phyloP scores from a whole-genome alignment of 257 asterid species.

The Nicotiana obtusifolia region DNA sequence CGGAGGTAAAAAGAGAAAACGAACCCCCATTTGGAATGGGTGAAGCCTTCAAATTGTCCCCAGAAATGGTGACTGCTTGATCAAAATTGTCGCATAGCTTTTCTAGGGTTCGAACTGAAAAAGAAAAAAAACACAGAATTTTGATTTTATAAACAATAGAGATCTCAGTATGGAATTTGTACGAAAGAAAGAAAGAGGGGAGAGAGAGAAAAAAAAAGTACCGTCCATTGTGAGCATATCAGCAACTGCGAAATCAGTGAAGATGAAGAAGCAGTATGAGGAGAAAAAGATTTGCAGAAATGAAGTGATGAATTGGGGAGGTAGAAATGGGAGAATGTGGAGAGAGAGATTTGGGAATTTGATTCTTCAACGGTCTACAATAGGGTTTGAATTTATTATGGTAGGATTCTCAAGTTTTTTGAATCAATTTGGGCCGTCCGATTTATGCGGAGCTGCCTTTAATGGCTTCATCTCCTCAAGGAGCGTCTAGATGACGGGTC shows the following conservation, averaged over 20 bases:
- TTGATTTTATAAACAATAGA: background rate
- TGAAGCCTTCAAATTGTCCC: conserved; percentile 5
- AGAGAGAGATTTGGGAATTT: conserved; percentile 12
- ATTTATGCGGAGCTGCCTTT: background rate
- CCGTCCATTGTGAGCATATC: conserved; percentile 49
- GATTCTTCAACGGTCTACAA: conserved; percentile 29
- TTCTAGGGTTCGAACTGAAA: conserved; percentile 49
- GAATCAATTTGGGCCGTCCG: background rate
- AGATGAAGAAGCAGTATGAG: background rate
- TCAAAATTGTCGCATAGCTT: conserved; percentile 41
- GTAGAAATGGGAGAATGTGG: background rate
- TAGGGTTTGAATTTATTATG: background rate
- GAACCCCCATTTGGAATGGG: conserved; percentile 9
- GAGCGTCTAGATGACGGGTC: background rate
- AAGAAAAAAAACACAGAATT: background rate
- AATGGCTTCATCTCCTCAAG: conserved; percentile 13
- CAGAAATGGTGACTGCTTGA: conserved; percentile 36
- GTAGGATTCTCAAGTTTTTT: conserved; percentile 11
- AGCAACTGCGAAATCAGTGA: background rate
- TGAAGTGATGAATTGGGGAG: background rate
- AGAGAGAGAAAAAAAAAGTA: conserved; percentile 16
- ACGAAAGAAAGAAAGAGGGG: background rate
- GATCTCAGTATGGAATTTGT: background rate
- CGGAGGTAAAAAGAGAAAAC: background rate
- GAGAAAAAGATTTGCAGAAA: background rate